Evolutionary conservation across 108 stramenopile genomes (phyloP).

Genomic region (Skeletonema menzelii): DNA sequence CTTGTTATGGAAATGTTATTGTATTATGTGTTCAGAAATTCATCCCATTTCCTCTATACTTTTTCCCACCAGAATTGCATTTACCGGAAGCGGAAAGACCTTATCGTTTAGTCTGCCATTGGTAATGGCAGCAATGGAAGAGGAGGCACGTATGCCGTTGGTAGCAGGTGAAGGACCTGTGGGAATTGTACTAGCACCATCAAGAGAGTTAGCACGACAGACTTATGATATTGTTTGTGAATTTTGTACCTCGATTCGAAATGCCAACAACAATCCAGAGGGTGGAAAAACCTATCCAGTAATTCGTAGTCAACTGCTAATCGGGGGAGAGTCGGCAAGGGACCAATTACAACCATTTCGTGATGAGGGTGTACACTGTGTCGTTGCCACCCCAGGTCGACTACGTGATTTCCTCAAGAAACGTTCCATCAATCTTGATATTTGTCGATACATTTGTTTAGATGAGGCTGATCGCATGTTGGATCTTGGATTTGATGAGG

Average conservation of each 20-base stretch:
- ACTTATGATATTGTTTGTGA: constrained; percentile 93
- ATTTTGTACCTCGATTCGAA: constrained; percentile 47
- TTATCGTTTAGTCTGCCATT: constrained; percentile 94
- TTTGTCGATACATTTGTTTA: constrained; percentile 93
- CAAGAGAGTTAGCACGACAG: constrained; percentile 96
- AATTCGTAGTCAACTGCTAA: constrained; percentile 86
- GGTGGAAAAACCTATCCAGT: constrained; percentile 60
- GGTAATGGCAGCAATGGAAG: constrained; percentile 95
- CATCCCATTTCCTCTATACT: too few species aligned
- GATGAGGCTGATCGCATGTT: constrained; percentile 99
- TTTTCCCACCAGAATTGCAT: constrained; percentile 72
- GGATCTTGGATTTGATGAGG: constrained; percentile 97
- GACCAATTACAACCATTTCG: constrained; percentile 81
- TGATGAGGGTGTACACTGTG: constrained; percentile 84
- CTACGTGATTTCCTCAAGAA: constrained; percentile 92
- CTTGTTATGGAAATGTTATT: too few species aligned
- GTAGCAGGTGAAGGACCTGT: constrained; percentile 94
- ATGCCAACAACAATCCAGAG: constrained; percentile 9
- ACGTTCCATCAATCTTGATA: constrained; percentile 80
- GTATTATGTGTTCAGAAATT: too few species aligned
- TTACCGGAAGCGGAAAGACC: constrained; percentile 96
- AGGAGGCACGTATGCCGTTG: constrained; percentile 94
- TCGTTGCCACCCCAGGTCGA: constrained; percentile 97
- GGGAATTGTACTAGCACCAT: constrained; percentile 94
- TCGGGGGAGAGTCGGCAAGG: constrained; percentile 94